Conservation (phyloP, 2,329 filamentous ascomycete species). For the Dactylellina sp. region DNA sequence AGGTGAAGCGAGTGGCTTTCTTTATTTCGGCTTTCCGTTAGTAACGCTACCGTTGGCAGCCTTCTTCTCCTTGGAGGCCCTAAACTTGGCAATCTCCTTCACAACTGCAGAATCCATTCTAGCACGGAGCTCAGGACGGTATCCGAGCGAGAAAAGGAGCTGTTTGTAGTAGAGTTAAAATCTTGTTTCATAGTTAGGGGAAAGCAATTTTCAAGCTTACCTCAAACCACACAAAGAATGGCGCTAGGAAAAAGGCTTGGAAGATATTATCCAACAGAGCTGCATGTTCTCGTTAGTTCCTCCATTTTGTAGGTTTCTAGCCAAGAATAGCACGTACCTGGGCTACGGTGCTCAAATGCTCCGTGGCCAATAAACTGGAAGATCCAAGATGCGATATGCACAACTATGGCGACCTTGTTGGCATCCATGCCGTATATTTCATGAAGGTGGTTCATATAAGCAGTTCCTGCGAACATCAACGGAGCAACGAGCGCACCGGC, state of each 20-base stretch:
- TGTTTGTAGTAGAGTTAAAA: constrained; percentile 3
- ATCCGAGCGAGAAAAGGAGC: constrained; percentile 85
- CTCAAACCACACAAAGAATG: constrained; percentile 97
- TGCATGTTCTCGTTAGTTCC: constrained; percentile 1
- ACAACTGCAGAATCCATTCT: constrained; percentile 81
- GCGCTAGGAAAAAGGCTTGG: constrained; percentile 91
- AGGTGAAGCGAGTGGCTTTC: background rate
- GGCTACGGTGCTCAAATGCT: constrained; percentile 85
- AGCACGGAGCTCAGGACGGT: constrained; percentile 85
- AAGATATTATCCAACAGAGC: constrained; percentile 87
- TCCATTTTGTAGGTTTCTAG: background rate
- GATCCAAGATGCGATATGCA: constrained; percentile 83
- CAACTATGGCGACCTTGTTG: constrained; percentile 74
- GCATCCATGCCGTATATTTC: constrained; percentile 71
- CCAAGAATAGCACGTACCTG: constrained; percentile 65
- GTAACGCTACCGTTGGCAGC: constrained; percentile 45
- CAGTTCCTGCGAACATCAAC: constrained; percentile 79
- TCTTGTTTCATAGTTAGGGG: background rate
- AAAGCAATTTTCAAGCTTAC: constrained; percentile 54
- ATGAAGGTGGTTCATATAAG: constrained; percentile 79
- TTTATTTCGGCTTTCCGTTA: constrained; percentile 50
- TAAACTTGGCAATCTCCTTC: constrained; percentile 82
- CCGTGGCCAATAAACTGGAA: constrained; percentile 93
- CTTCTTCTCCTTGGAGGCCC: constrained; percentile 69
- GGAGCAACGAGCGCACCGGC: constrained; percentile 82